Conservation (phyloP, 2,329 filamentous ascomycete genomes). For the Paecilomyces variotii region DNA sequence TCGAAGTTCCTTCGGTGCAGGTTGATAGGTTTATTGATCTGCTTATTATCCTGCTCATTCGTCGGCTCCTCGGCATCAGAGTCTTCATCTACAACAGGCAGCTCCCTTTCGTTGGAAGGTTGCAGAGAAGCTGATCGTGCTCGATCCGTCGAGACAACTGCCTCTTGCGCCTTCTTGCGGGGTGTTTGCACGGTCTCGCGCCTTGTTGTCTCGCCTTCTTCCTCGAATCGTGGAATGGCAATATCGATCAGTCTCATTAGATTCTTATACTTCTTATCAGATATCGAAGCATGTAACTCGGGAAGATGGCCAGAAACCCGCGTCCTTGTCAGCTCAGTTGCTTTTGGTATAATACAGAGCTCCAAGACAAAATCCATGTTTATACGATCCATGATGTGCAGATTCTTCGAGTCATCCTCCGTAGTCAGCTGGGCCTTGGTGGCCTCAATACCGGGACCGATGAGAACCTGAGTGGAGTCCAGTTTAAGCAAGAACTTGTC, state of each 20-base stretch:
- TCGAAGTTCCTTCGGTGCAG: constrained; percentile 88
- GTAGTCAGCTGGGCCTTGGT: constrained; percentile 73
- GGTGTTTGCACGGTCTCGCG: constrained; percentile 17
- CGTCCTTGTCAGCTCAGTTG: constrained; percentile 84
- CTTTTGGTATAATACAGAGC: constrained; percentile 92
- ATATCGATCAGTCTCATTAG: constrained; percentile 95
- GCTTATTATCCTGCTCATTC: constrained; percentile 49
- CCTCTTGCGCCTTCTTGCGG: constrained; percentile 27
- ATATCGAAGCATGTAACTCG: constrained; percentile 82
- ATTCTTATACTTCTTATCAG: constrained; percentile 93
- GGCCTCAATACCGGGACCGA: constrained; percentile 85
- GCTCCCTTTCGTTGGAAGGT: constrained; percentile 62
- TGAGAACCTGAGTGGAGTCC: constrained; percentile 88
- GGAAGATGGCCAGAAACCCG: constrained; percentile 87
- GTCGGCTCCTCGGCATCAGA: constrained; percentile 53
- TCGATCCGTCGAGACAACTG: constrained; percentile 24
- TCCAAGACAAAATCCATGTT: constrained; percentile 97
- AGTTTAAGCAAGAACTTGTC: constrained; percentile 93
- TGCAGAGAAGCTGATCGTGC: constrained; percentile 65
- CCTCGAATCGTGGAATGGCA: constrained; percentile 75
- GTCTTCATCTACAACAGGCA: constrained; percentile 69
- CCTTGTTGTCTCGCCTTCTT: constrained; percentile 30
- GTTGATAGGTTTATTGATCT: constrained; percentile 49
- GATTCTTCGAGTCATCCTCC: constrained; percentile 58
- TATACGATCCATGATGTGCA: constrained; percentile 92